A percentile compares a stretch with the other conserved stretches of the same genome.
phyloP scores from a whole-genome alignment of 495 filamentous ascomycete species.

The Talaromyces adpressus region DNA sequence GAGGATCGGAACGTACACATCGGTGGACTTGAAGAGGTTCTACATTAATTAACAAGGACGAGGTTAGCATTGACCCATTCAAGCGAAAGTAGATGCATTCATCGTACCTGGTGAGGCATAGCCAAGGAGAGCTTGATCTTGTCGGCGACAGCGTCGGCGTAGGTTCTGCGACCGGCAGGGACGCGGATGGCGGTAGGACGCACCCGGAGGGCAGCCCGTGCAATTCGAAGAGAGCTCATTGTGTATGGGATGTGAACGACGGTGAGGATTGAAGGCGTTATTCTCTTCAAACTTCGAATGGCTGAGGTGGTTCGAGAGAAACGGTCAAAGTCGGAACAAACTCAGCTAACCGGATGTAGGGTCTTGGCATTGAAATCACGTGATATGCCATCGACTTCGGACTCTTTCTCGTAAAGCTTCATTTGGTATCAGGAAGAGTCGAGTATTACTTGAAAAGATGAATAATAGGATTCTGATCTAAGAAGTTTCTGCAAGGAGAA shows the following conservation, averaged over 20 bases:
- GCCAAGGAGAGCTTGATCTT: constrained; percentile 97
- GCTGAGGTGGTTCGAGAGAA: constrained; percentile 9
- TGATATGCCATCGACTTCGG: constrained; percentile 6
- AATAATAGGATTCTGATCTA: too few relatives aligned
- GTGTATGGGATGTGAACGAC: constrained; percentile 30
- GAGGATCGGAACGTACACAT: constrained; percentile 53
- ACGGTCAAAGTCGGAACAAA: constrained; percentile 12
- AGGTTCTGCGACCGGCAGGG: constrained; percentile 74
- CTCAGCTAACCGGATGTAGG: constrained; percentile 7
- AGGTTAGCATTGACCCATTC: constrained; percentile 16
- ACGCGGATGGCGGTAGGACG: constrained; percentile 62
- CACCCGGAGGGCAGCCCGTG: constrained; percentile 75
- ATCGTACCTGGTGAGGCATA: constrained; percentile 93
- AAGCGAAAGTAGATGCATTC: constrained; percentile 8
- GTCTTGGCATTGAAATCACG: constrained; percentile 16
- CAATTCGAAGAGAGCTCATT: constrained; percentile 90
- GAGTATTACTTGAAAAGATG: neutral
- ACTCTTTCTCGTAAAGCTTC: neutral
- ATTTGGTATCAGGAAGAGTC: neutral
- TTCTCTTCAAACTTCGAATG: constrained; percentile 2
- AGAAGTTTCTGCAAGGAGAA: too few relatives aligned
- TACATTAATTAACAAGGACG: constrained; percentile 20
- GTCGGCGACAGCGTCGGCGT: constrained; percentile 90
- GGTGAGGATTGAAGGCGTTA: constrained; percentile 16
- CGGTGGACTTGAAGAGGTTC: constrained; percentile 68